Evolutionary conservation across 352 stramenopile species (phyloP).

Genomic region (Pythium apleroticum): DNA sequence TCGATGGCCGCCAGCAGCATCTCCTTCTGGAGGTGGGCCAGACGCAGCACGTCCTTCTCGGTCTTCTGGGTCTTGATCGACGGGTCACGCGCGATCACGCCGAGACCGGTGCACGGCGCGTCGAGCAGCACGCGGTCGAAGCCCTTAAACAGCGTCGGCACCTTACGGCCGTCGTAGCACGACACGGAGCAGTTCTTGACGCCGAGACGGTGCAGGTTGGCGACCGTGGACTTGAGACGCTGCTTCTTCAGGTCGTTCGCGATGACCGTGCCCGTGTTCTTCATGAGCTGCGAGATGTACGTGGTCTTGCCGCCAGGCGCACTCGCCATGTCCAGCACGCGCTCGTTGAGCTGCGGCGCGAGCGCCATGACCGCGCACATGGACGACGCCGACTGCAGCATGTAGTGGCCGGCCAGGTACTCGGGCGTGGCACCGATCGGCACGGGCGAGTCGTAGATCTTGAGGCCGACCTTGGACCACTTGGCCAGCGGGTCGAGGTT

Average conservation of each 20-base stretch:
- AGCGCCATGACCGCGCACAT: slow-evolving; percentile 99
- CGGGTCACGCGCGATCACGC: slow-evolving; percentile 98
- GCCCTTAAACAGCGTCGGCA: slow-evolving; percentile 92
- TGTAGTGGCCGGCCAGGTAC: slow-evolving; percentile 99
- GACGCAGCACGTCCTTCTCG: slow-evolving; percentile 86
- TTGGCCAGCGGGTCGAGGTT: slow-evolving; percentile 97
- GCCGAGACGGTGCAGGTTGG: slow-evolving; percentile 98
- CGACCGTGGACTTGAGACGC: slow-evolving; percentile 96
- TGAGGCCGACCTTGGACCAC: slow-evolving; percentile 99
- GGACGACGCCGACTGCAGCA: slow-evolving; percentile 98
- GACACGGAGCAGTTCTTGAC: slow-evolving; percentile 98
- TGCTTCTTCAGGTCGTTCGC: slow-evolving; percentile 99
- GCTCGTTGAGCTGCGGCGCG: slow-evolving; percentile 95
- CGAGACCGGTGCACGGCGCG: slow-evolving; percentile 97
- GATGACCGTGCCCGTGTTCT: slow-evolving; percentile 98
- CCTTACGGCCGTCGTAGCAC: slow-evolving; percentile 96
- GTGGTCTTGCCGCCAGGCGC: slow-evolving; percentile 99
- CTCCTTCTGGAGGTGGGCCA: slow-evolving; percentile 98
- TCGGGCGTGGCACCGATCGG: slow-evolving; percentile 99
- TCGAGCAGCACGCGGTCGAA: slow-evolving; percentile 99
- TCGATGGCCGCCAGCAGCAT: slow-evolving; percentile 98
- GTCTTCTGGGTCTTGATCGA: slow-evolving; percentile 99
- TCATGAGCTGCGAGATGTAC: slow-evolving; percentile 99
- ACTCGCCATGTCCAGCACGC: slow-evolving; percentile 98
- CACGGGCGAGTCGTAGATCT: slow-evolving; percentile 98